These are phyloP conservation scores for Herpetospermum pedunculosum DNA, from an alignment of 306 rosid species.

Conservation along the genomic window DNA sequence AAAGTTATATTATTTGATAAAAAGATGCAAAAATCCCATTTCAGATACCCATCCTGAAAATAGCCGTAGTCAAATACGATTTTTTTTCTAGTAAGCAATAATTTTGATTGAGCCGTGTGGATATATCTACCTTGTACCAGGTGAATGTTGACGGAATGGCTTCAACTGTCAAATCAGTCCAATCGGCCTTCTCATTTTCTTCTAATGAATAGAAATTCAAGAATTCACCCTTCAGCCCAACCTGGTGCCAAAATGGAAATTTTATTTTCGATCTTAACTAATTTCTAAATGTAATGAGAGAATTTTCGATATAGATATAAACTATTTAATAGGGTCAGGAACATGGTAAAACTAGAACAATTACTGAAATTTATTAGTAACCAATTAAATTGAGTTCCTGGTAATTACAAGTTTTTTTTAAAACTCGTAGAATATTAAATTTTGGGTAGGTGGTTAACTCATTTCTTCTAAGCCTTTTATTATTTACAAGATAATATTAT, in stretches of 20 bases:
- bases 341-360: neutral
- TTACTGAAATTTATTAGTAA: neutral
- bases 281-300: neutral
- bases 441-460: no score
- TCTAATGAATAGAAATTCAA: conserved; percentile 36
- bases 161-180: conserved; percentile 52
- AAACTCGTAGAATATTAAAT: no score
- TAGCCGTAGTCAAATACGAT: neutral
- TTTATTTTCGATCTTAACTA: neutral
- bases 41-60: neutral
- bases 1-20: neutral
- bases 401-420: conserved; percentile 1
- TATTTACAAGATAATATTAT: neutral
- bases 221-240: conserved; percentile 81
- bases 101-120: conserved; percentile 9
- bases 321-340: neutral
- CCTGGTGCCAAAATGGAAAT: conserved; percentile 31
- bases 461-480: no score
- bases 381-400: neutral
- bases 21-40: neutral
- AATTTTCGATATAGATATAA: neutral
- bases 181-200: conserved; percentile 46
- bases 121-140: conserved; percentile 80
- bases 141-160: conserved; percentile 52
- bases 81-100: neutral